phyloP scores from a whole-genome alignment of 257 asterid species.

The Ilex asprella region DNA sequence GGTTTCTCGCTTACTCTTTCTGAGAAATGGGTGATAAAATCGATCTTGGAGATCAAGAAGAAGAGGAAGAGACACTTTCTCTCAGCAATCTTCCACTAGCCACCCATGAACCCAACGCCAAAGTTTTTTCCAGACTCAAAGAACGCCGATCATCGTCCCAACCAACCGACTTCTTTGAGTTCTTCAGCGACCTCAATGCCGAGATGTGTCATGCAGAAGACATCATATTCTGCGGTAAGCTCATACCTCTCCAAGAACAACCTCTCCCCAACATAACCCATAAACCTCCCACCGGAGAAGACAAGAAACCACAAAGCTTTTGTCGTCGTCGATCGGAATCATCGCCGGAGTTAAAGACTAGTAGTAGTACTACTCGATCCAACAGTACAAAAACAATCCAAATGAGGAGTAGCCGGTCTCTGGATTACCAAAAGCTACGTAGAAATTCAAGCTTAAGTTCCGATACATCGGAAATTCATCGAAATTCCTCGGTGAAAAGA shows the following conservation, averaged over 20 bases:
- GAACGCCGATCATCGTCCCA: slow-evolving; percentile 33
- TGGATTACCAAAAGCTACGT: slow-evolving; percentile 27
- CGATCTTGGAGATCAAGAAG: neutral
- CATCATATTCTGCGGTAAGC: slow-evolving; percentile 51
- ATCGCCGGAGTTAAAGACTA: slow-evolving; percentile 17
- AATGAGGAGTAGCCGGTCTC: slow-evolving; percentile 41
- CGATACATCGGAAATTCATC: slow-evolving; percentile 15
- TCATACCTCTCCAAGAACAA: slow-evolving; percentile 29
- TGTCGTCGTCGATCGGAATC: slow-evolving; percentile 11
- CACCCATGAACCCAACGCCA: neutral
- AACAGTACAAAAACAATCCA: slow-evolving; percentile 5
- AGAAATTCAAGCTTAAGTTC: slow-evolving; percentile 17
- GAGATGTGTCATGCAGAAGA: slow-evolving; percentile 62
- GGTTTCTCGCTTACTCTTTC: neutral
- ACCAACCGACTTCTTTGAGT: slow-evolving; percentile 57
- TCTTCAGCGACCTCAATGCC: slow-evolving; percentile 27
- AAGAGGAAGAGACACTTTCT: neutral
- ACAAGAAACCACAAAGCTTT: neutral
- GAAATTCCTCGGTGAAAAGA: slow-evolving; percentile 18
- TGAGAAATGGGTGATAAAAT: neutral
- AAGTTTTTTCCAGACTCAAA: neutral
- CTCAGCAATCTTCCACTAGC: neutral
- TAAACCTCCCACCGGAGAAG: neutral
- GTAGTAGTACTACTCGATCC: neutral
- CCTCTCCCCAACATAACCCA: neutral